phyloP scores from a whole-genome alignment of 2,329 filamentous ascomycete species.

The Fusarium haematococcum region DNA sequence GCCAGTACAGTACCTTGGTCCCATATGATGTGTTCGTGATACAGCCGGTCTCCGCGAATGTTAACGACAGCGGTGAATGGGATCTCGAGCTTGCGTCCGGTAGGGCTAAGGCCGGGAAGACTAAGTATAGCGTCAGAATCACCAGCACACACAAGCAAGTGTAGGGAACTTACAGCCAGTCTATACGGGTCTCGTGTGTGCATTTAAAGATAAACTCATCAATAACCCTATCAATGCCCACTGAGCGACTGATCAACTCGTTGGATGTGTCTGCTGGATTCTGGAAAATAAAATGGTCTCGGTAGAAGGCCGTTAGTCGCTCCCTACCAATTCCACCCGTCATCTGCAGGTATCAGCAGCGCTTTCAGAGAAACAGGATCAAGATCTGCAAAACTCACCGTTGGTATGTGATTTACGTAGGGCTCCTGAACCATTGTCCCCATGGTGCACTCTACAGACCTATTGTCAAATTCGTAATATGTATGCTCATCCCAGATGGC shows the following conservation, averaged over 20 bases:
- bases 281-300: conserved; percentile 80
- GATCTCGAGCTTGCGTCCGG: background rate
- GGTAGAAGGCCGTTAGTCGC: conserved; percentile 75
- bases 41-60: conserved; percentile 70
- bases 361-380: background rate
- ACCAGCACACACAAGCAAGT: no score
- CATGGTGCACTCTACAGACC: conserved; percentile 80
- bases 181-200: conserved; percentile 70
- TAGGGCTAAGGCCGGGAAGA: background rate
- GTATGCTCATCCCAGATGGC: conserved; percentile 84
- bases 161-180: conserved; percentile 71
- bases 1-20: conserved; percentile 71
- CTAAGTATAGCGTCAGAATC: background rate
- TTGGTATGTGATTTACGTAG: conserved; percentile 83
- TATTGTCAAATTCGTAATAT: conserved; percentile 75
- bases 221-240: conserved; percentile 78
- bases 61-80: conserved; percentile 70
- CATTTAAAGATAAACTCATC: conserved; percentile 77
- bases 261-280: conserved; percentile 75
- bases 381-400: conserved; percentile 55
- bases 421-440: conserved; percentile 83
- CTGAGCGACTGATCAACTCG: conserved; percentile 73
- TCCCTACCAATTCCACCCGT: conserved; percentile 77
- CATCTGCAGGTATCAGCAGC: conserved; percentile 50
- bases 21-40: conserved; percentile 76